phyloP scores from a whole-genome alignment of 441 rosid species.

The Biscutella laevigata region DNA sequence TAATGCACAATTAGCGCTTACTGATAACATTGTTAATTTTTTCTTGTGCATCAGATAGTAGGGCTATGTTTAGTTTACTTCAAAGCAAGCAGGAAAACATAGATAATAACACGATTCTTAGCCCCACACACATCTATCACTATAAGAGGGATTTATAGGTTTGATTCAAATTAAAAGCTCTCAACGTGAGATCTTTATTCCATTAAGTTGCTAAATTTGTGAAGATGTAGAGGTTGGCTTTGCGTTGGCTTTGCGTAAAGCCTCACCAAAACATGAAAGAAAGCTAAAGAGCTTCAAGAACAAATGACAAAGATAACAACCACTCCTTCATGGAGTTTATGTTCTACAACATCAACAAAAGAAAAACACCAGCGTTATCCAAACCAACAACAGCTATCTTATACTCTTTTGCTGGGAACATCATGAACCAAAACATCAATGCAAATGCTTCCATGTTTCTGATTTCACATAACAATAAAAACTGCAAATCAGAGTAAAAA shows the following conservation, averaged over 20 bases:
- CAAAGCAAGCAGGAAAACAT: not conserved
- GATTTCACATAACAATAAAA: no score
- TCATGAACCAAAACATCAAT: slow-evolving; percentile 92
- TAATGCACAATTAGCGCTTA: slow-evolving; percentile 60
- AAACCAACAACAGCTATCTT: slow-evolving; percentile 95
- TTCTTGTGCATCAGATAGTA: slow-evolving; percentile 40
- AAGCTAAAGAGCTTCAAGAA: no score
- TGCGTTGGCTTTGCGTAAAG: no score
- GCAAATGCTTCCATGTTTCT: slow-evolving; percentile 64
- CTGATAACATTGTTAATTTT: slow-evolving; percentile 58
- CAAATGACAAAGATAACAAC: no score
- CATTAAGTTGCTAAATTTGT: not conserved
- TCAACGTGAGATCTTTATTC: not conserved
- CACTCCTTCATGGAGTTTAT: no score
- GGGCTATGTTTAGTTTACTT: not conserved
- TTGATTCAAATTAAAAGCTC: not conserved
- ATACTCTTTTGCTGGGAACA: slow-evolving; percentile 93
- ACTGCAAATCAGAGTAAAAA: no score
- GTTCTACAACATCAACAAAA: no score
- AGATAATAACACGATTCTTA: no score
- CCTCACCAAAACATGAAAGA: no score
- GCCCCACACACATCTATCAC: no score
- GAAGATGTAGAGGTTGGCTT: no score
- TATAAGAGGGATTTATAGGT: not conserved
- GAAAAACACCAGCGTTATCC: slow-evolving; percentile 96